Base-by-base conservation (phyloP, 148 eudicot species). In the Persicaria maculosa region DNA sequence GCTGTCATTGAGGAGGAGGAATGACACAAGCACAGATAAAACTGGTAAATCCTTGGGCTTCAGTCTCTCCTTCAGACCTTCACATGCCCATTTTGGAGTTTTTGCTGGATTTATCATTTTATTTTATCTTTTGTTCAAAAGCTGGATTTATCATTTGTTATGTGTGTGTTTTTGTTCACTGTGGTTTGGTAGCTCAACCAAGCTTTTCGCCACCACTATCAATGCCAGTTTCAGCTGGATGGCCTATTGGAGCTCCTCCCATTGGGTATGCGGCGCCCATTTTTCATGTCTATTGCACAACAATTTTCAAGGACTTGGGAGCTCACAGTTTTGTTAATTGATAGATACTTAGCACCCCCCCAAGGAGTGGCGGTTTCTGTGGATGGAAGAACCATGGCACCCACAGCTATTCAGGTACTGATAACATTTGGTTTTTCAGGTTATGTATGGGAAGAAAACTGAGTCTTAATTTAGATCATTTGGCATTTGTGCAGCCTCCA, bases 341-440 rank as follows among this genome's bases (percentile, higher is more conserved):
- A 68, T 91, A 95, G 97, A 78, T 95, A 92, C 69, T 85, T 95
- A 86, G 90, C 97, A 64, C 97, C 99, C 48, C 74, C 92, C 75
- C 99, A 90, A 90, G 97, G 99, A 80, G 96, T 92, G n/a, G n/a
- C n/a, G 83, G 91, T 92, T 50, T 84, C 99, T 31, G 84, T 92
- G 92, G 97, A 92, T 76, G 97, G 91, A 46, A 82, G 78, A 79
- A 47, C 89, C 16, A 84, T 89, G 81, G 75, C 97, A 71, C 81
- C 99, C 71, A 74, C 93, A 20, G 86, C 92, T 47, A 72, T 90
- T 50, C 99, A 87, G 93, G 97, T 92, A 80, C n/a, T 6, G 8
- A 3, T 17, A 46, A 11, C 3, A 10, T 53, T 12, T 10, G 25
- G n/a, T n/a, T n/a, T n/a, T n/a, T n/a, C n/a, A n/a, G n/a, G n/a